phyloP scores from a whole-genome alignment of 2,329 filamentous ascomycete species.

The Verruconis gallopava region DNA sequence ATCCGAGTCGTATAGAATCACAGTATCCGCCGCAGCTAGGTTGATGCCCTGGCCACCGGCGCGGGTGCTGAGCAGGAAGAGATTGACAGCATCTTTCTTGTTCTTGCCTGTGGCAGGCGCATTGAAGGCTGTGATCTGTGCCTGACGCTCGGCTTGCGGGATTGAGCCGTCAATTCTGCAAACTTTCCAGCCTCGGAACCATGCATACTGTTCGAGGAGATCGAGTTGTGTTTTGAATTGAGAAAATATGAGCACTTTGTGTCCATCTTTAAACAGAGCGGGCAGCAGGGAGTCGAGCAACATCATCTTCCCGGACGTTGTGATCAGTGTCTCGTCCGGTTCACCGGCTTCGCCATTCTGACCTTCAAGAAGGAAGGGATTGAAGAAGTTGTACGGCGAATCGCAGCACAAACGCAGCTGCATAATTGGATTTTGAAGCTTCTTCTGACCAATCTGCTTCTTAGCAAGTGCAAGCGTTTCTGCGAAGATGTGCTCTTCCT shows the following conservation, averaged over 20 bases:
- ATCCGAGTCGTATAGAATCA: constrained; percentile 78
- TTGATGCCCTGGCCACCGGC: constrained; percentile 95
- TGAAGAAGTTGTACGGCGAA: constrained; percentile 92
- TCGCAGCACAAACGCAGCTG: constrained; percentile 89
- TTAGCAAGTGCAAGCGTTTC: constrained; percentile 67
- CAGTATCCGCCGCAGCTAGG: constrained; percentile 78
- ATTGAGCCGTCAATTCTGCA: constrained; percentile 89
- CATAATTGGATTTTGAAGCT: constrained; percentile 83
- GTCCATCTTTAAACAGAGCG: constrained; percentile 55
- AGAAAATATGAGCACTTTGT: constrained; percentile 92
- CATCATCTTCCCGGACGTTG: constrained; percentile 88
- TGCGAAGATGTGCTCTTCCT: constrained; percentile 51
- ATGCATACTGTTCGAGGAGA: constrained; percentile 76
- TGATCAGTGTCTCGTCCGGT: constrained; percentile 68
- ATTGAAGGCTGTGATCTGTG: constrained; percentile 36
- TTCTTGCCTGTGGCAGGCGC: constrained; percentile 22
- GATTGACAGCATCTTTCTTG: constrained; percentile 46
- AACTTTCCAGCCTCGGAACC: constrained; percentile 61
- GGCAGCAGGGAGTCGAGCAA: constrained; percentile 78
- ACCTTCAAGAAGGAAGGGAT: constrained; percentile 53
- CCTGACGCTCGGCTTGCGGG: constrained; percentile 46
- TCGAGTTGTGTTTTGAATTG: constrained; percentile 94
- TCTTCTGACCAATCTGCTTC: constrained; percentile 79
- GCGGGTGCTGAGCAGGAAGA: constrained; percentile 82
- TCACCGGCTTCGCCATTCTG: constrained; percentile 38